Evolutionary conservation across 352 stramenopile species (phyloP), one percentile per base, ranked within the genome.

Genomic region (Phytopythium helicoides): DNA sequence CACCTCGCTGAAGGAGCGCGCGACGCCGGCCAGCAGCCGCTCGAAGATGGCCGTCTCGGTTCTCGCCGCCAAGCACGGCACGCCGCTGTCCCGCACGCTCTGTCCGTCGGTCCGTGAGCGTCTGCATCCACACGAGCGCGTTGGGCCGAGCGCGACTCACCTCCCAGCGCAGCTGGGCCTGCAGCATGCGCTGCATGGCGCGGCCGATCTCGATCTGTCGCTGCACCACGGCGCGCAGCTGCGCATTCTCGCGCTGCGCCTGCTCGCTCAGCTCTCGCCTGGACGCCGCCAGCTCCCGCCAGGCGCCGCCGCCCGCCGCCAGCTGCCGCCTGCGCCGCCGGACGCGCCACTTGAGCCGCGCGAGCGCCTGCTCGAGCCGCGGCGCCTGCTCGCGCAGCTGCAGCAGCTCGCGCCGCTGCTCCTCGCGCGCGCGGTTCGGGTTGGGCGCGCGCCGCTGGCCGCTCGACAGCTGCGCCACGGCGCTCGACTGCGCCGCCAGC

Each of bases 141-240:
- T 65, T 23, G 71, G 62, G 7, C 3, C n/a, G n/a, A 12, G 18
- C 19, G 18, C 25, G 19, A n/a, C 40, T 19, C 26, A 35, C 47
- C 47, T 54, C 35, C 14, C 34, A 26, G 21, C 22, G 36, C 22
- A 46, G 36, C 9, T 67, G 64, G 11, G 71, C 62, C 31, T 79
- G 57, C 28, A 82, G 39, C 18, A 77, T 28, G 23, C 74, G 71
- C 23, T 72, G 60, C 34, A 82, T 64, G 53, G 58, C 75, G 42
- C 67, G 73, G 33, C 62, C 74, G 42, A 86, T 67, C 62, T 85
- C 81, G 55, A 88, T 66, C 41, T 88, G 77, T 18, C 68, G 70
- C 40, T 81, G 64, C 25, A 88, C 50, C 26, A 86, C 60, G 4
- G 64, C 44, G 45, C 73, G 72, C 12, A 87, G 62, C 10, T 70